Evolutionary conservation across 2,329 filamentous ascomycete species (phyloP).

Genomic region (Calonectria henricotiae): DNA sequence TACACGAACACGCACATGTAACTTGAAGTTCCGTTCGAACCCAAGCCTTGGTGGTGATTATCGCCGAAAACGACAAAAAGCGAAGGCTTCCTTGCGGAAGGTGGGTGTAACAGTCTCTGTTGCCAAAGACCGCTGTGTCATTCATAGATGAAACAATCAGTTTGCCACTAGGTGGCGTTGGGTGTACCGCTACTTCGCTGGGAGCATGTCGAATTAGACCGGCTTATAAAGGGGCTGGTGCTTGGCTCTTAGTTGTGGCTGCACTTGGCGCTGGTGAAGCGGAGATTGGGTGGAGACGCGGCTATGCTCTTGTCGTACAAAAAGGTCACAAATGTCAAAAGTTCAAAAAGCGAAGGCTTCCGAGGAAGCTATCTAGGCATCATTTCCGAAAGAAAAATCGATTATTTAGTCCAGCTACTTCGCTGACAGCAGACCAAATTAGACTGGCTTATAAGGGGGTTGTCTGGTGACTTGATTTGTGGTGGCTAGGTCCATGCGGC

Average conservation of each 20-base stretch:
- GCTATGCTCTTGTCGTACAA: background rate
- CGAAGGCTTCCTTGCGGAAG: conserved; percentile 20
- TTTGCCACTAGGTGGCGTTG: background rate
- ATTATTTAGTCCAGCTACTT: background rate
- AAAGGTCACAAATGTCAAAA: background rate
- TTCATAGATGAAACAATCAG: background rate
- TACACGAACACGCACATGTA: background rate
- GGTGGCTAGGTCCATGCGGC: background rate
- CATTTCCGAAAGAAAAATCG: too few relatives aligned
- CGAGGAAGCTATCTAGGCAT: too few relatives aligned
- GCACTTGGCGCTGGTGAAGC: background rate
- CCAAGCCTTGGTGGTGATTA: too few relatives aligned
- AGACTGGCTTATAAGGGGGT: background rate
- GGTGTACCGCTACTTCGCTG: background rate
- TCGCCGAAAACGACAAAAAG: conserved; percentile 30
- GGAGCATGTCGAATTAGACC: background rate
- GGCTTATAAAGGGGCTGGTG: background rate
- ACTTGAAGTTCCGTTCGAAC: conserved; percentile 3
- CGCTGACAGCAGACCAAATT: background rate
- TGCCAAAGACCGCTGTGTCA: too few relatives aligned
- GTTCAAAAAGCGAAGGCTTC: conserved; percentile 2
- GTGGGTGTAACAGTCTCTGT: too few relatives aligned
- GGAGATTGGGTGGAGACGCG: background rate
- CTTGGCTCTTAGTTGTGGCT: background rate
- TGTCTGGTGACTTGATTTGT: background rate